Conservation (phyloP, 129 eudicot species). For the Tagetes patula region DNA sequence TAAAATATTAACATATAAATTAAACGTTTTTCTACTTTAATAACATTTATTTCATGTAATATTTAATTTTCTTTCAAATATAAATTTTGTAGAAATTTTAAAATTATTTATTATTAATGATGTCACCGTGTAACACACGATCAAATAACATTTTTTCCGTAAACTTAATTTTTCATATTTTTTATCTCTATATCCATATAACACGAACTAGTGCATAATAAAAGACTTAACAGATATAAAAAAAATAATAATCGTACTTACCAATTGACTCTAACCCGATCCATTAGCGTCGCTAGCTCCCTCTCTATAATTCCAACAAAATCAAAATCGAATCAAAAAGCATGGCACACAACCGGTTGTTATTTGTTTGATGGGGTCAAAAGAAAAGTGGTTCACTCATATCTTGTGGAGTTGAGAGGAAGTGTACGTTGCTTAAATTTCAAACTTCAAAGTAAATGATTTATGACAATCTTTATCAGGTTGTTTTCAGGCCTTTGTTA, state of each 20-base stretch:
- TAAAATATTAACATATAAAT: no score
- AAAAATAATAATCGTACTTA: background rate
- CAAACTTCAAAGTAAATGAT: constrained; percentile 10
- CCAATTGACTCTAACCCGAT: no score
- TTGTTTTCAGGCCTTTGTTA: constrained; percentile 7
- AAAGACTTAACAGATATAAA: background rate
- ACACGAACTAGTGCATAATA: background rate
- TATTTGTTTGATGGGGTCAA: constrained; percentile 23
- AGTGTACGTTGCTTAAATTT: background rate
- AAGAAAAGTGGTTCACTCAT: constrained; percentile 23
- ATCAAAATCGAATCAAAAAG: background rate
- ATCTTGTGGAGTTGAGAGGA: constrained; percentile 31
- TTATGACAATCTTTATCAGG: background rate
- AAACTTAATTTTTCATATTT: no score
- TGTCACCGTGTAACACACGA: no score
- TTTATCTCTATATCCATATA: no score
- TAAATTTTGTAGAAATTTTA: no score
- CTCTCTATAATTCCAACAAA: background rate
- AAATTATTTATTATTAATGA: no score
- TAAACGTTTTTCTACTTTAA: no score
- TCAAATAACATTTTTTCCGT: no score
- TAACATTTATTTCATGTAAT: no score
- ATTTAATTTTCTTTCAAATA: no score
- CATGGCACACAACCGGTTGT: background rate
- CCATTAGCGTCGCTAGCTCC: background rate